Base-by-base conservation (phyloP, 306 rosid genomes). In the Prinsepia uniflora region DNA sequence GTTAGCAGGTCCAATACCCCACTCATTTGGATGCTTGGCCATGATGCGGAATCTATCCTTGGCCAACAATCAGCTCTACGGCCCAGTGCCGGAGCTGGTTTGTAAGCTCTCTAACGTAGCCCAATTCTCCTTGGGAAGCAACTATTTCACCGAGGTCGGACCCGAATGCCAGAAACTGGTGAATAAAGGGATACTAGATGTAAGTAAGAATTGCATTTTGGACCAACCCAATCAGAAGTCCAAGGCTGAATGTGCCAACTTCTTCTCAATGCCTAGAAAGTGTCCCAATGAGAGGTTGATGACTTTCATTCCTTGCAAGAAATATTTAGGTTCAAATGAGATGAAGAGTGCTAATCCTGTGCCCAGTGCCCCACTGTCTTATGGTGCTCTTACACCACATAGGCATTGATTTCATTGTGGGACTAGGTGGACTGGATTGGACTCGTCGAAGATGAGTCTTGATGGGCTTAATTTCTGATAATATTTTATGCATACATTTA, bases 1-100 rank as follows among this genome's bases (percentile, higher is more conserved):
- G 0, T 18, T 93, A 9, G 83, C 85, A 0, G 98, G 97, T 1
- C 97, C 97, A 1, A 89, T 94, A 4, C 97, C 99, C 0, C 8
- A 34, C 6, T 90, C 98, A 0, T 89, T 94, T 17, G 90, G 67
- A 2, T 90, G 98, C 76, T 74, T 94, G 45, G 63, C 54, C 1
- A 86, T 63, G 3, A 82, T 85, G 5, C 81, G 5, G 47, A 72
- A 61, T 36, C 7, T 94, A 12, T 81, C 79, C 41, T 54, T 94
- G 24, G 85, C 83, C 0, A 6, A 9, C 0, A 94, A 94, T 70
- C 11, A 63, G 15, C 67, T 94, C 10, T 90, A 77, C 6, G 95
- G 89, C 1, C 1, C 58, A 0, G 84, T 94, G 6, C 98, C 96
- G 2, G 97, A 94, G 54, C 36, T 30, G 17, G 75, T 94, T 6